Base-by-base conservation (phyloP, 169 alveolate genomes). In the Plasmodium billcollinsi region DNA sequence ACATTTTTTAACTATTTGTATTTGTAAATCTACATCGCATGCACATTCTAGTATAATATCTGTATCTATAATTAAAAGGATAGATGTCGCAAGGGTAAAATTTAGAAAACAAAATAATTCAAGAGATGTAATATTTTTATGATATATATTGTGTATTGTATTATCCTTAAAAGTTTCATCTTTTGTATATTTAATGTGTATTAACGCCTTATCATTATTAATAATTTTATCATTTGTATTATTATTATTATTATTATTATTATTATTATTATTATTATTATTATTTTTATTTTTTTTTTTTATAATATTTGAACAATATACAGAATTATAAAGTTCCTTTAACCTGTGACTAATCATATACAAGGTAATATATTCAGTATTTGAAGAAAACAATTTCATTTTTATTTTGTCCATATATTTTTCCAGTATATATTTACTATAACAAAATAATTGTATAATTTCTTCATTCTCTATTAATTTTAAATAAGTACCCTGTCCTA, bases 391-490 rank as follows among this genome's bases (percentile, higher is more conserved):
- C 14, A 83, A 24, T 26, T 69, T 67, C 21, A 83, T 69, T 54
- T 49, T 39, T 33, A 83, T 69, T 63, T 83, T 83, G 8, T 69
- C 91, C 14, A 83, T 61, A 49, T 69, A 83, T 49, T 83, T 52
- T 50, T 83, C 91, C 33, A 67, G 39, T 5, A 67, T 50, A 43
- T 83, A 83, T 83, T 58, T 83, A 26, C 69, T 49, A 24, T 69
- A 56, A 54, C 69, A 83, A 63, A 69, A 69, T n/a, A 69, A 21
- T 7, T 12, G 29, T 14, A 18, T 52, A 12, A 83, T 2, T 29
- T 45, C 24, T 3, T 83, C 73, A 58, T 83, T 24, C 12, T 54
- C 26, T 50, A 83, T 47, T 20, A 83, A 62, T 69, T 24, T 18
- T 21, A 56, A 4, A 24, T 83, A 66, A 21, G 15, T 26, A 14